Conservation (phyloP, 345 rosid genomes). For the Garcia nutans region DNA sequence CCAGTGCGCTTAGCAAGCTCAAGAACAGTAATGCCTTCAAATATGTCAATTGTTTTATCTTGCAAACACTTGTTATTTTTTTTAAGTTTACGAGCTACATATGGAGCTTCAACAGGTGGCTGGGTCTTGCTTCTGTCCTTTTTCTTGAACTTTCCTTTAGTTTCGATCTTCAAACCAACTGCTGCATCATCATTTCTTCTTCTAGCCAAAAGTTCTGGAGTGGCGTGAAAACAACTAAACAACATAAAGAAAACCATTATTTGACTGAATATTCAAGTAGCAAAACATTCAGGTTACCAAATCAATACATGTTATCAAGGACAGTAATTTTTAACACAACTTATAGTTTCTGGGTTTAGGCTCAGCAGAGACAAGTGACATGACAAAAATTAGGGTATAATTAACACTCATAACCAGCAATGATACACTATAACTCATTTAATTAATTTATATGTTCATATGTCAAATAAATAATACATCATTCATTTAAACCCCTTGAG, state of each 20-base stretch:
- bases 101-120: slow-evolving; percentile 81
- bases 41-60: slow-evolving; percentile 69
- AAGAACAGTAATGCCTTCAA: slow-evolving; percentile 76
- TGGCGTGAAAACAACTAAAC: slow-evolving; percentile 62
- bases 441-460: too few relatives aligned
- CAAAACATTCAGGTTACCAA: slow-evolving; percentile 5
- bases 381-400: too few relatives aligned
- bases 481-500: too few relatives aligned
- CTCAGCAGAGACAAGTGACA: too few relatives aligned
- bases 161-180: slow-evolving; percentile 47
- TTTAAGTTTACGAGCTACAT: slow-evolving; percentile 63
- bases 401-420: too few relatives aligned
- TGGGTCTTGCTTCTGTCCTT: slow-evolving; percentile 36
- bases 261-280: not conserved
- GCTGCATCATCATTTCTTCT: slow-evolving; percentile 42
- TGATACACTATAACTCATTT: too few relatives aligned
- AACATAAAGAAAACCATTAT: slow-evolving; percentile 16
- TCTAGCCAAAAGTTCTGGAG: slow-evolving; percentile 46
- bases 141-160: slow-evolving; percentile 67
- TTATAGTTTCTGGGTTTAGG: too few relatives aligned
- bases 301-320: not conserved
- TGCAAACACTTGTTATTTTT: slow-evolving; percentile 41
- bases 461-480: too few relatives aligned
- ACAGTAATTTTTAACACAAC: too few relatives aligned
- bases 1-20: slow-evolving; percentile 81